A percentile compares a stretch with the other conserved stretches of the same genome.
Conservation (phyloP, 1,284 basidiomycete species). For the Phellopilus nigrolimitatus region DNA sequence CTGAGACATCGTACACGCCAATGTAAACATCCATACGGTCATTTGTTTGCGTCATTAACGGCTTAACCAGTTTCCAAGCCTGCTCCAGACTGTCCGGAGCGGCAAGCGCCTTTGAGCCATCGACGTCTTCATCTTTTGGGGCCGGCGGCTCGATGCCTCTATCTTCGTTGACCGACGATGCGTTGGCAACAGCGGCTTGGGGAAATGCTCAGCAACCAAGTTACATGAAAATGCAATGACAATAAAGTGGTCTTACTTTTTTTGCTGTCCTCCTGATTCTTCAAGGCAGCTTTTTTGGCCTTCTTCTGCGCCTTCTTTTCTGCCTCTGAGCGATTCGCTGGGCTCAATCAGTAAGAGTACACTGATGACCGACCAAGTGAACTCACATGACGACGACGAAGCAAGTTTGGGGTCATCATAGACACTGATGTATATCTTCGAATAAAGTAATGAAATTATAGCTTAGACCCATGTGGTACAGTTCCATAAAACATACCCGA, state of each 20-base stretch:
- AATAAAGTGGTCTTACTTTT: constrained; percentile 37
- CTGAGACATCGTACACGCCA: constrained; percentile 75
- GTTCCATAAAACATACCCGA: constrained; percentile 38
- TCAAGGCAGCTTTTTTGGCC: constrained; percentile 79
- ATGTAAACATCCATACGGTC: constrained; percentile 70
- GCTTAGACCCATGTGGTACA: background rate
- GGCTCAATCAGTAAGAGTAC: background rate
- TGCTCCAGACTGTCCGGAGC: constrained; percentile 70
- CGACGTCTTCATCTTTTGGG: constrained; percentile 79
- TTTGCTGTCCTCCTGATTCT: constrained; percentile 60
- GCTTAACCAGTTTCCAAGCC: constrained; percentile 71
- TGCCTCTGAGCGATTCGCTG: constrained; percentile 51
- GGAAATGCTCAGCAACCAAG: constrained; percentile 15
- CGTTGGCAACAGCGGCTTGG: constrained; percentile 23
- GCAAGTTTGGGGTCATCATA: constrained; percentile 71
- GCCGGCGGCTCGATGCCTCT: constrained; percentile 66
- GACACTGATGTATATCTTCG: constrained; percentile 69
- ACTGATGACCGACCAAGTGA: background rate
- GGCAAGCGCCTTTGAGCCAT: constrained; percentile 67
- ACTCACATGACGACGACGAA: constrained; percentile 36
- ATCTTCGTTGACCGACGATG: constrained; percentile 52
- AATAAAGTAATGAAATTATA: constrained; percentile 1
- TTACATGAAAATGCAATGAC: constrained; percentile 13
- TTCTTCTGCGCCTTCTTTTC: constrained; percentile 90
- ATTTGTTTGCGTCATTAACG: constrained; percentile 52